Evolutionary conservation across 2,329 filamentous ascomycete genomes (phyloP).

Genomic region (Aspergillus jensenii): DNA sequence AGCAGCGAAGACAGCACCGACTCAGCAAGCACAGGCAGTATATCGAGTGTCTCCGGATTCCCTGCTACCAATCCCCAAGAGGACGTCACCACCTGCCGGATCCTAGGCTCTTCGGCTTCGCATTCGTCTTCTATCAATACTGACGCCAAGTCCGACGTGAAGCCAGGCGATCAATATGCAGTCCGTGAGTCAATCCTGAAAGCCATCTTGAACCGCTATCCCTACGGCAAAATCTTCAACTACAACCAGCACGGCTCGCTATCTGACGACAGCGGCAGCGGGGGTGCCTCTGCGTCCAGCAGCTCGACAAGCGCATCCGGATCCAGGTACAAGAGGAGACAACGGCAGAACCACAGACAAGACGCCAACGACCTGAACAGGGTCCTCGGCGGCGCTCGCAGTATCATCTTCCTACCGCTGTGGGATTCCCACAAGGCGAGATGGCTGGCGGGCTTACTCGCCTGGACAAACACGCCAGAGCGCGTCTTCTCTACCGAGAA

Average conservation of each 20-base stretch:
- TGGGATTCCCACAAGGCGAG: conserved; percentile 29
- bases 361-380: conserved; percentile 15
- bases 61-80: too few species aligned
- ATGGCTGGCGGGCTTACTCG: conserved; percentile 25
- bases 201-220: conserved; percentile 21
- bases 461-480: conserved; percentile 21
- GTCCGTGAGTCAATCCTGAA: conserved; percentile 14
- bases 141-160: too few species aligned
- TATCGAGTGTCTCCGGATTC: too few species aligned
- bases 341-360: too few species aligned
- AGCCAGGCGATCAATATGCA: background rate
- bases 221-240: conserved; percentile 23
- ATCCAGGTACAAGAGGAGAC: too few species aligned
- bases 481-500: conserved; percentile 19
- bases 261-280: background rate
- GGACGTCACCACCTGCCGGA: too few species aligned
- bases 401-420: conserved; percentile 26
- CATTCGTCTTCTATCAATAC: too few species aligned
- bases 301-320: too few species aligned
- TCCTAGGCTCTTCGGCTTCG: too few species aligned
- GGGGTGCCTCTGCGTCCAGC: conserved; percentile 2
- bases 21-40: too few species aligned
- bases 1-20: too few species aligned
- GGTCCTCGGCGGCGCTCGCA: conserved; percentile 16
- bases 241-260: conserved; percentile 22